A percentile compares a stretch with the other conserved stretches of the same genome.
These are phyloP conservation scores for Penicillium waksmanii DNA, from an alignment of 495 filamentous ascomycete genomes.

Conservation along the genomic window DNA sequence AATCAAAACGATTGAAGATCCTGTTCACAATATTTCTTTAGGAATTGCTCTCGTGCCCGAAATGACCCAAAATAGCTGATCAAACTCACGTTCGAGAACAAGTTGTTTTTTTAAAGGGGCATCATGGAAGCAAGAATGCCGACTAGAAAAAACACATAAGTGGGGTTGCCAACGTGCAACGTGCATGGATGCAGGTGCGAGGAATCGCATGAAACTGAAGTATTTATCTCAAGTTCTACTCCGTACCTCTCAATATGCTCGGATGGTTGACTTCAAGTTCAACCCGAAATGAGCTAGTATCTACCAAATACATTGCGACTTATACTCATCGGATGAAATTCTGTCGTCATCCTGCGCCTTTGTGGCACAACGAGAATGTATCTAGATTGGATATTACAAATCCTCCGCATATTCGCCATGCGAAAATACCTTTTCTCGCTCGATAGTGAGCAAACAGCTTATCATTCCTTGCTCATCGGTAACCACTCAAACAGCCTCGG, in stretches of 20 bases:
- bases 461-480: not conserved
- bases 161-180: not conserved
- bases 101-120: not conserved
- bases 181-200: not conserved
- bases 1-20: not conserved
- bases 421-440: not conserved
- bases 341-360: slow-evolving; percentile 10
- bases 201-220: not conserved
- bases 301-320: not conserved
- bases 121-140: not conserved
- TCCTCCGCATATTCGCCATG: not conserved
- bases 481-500: not conserved
- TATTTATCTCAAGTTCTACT: not conserved
- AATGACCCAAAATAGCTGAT: not conserved
- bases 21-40: not conserved
- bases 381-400: not conserved
- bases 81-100: not conserved
- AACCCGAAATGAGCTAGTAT: not conserved
- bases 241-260: too few relatives aligned
- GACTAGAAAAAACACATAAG: not conserved
- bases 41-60: not conserved
- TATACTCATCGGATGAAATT: not conserved
- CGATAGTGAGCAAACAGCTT: too few relatives aligned
- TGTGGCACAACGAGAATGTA: not conserved
- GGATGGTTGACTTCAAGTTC: not conserved